A percentile compares a stretch with the other conserved stretches of the same genome.
These are phyloP conservation scores for Nakazawaea ambrosiae DNA, from an alignment of 805 yeast genomes.

Conservation along the genomic window DNA sequence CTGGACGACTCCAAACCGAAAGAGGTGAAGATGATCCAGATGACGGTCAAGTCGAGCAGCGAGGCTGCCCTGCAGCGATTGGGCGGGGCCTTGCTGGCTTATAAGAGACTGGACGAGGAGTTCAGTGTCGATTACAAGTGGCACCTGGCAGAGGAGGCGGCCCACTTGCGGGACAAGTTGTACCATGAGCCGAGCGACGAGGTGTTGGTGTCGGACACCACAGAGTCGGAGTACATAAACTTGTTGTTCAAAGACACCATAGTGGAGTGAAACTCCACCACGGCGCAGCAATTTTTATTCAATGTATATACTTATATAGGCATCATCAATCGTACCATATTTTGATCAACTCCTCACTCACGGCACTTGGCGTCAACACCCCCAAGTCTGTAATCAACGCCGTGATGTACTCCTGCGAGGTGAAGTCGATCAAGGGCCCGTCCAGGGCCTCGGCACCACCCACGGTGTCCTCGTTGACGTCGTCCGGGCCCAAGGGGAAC, in stretches of 20 bases:
- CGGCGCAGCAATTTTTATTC: not conserved
- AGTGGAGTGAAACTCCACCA: not conserved
- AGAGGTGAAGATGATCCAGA: conserved; percentile 60
- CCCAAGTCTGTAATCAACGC: conserved; percentile 96
- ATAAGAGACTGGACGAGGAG: conserved; percentile 59
- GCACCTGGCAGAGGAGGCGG: conserved; percentile 28
- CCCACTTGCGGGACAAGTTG: conserved; percentile 18
- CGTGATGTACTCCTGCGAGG: conserved; percentile 92
- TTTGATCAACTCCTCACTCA: conserved; percentile 95
- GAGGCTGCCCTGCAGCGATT: conserved; percentile 53
- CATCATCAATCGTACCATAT: conserved; percentile 82
- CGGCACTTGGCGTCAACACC: conserved; percentile 95
- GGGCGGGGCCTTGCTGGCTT: conserved; percentile 65
- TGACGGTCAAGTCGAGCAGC: conserved; percentile 60
- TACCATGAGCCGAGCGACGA: conserved; percentile 14
- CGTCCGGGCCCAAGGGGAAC: conserved; percentile 91
- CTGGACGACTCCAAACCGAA: conserved; percentile 19
- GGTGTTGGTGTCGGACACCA: conserved; percentile 18
- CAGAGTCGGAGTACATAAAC: conserved; percentile 26
- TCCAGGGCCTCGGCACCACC: conserved; percentile 28
- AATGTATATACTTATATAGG: not conserved
- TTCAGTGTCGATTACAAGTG: conserved; percentile 34
- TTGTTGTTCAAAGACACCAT: conserved; percentile 19
- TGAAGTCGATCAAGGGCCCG: conserved; percentile 75
- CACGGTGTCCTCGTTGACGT: conserved; percentile 52